Evolutionary conservation across 306 rosid species (phyloP).

Genomic region (Prosopis cineraria): DNA sequence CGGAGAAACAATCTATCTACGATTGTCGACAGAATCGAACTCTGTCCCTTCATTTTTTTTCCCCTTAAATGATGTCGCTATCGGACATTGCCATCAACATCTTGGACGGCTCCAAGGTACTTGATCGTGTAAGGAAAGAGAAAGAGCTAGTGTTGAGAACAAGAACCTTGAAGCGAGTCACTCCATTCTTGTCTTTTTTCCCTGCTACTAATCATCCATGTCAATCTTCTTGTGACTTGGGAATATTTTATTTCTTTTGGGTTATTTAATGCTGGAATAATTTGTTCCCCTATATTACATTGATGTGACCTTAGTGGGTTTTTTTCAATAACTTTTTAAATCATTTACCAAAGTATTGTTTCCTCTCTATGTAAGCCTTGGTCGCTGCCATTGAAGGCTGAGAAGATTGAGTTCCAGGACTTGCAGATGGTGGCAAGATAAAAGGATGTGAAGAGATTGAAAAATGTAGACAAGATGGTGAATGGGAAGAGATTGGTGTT

Average conservation of each 20-base stretch:
- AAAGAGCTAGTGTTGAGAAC: constrained; percentile 71
- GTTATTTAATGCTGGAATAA: constrained; percentile 1
- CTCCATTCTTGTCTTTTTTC: not conserved
- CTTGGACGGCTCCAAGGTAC: constrained; percentile 74
- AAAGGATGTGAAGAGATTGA: not conserved
- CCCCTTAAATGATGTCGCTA: constrained; percentile 63
- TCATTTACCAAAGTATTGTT: not conserved
- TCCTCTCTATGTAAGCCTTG: constrained; percentile 22
- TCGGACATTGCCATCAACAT: constrained; percentile 63
- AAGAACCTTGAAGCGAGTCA: constrained; percentile 70
- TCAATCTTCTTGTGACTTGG: not conserved
- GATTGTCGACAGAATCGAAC: constrained; percentile 25
- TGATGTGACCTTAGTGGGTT: not conserved
- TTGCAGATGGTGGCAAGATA: not conserved
- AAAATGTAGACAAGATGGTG: too few relatives aligned
- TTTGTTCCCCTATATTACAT: not conserved
- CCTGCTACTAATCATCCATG: not conserved
- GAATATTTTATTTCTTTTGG: not conserved
- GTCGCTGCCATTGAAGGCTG: not conserved
- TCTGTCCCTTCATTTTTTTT: not conserved
- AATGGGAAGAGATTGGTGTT: not conserved
- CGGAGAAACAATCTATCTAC: not conserved
- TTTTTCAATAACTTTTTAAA: not conserved
- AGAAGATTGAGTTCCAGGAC: not conserved
- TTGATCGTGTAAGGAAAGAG: constrained; percentile 86